Evolutionary conservation across 2,329 filamentous ascomycete species (phyloP).

Genomic region (Hypoxylon rubiginosum): DNA sequence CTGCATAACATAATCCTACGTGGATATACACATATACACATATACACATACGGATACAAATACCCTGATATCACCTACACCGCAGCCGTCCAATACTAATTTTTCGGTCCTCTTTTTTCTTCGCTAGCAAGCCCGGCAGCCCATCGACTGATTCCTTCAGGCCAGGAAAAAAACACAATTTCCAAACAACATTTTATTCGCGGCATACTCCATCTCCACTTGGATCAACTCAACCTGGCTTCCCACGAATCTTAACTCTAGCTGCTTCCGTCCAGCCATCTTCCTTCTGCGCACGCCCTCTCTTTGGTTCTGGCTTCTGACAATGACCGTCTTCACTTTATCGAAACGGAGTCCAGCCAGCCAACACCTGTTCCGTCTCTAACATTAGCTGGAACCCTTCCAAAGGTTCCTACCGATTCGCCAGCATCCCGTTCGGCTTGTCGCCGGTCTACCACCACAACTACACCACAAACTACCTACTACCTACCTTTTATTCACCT

Average conservation of each 20-base stretch:
- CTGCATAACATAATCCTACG: constrained; percentile 35
- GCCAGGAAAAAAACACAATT: constrained; percentile 7
- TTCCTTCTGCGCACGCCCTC: constrained; percentile 8
- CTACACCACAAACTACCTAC: not conserved
- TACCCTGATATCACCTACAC: constrained; percentile 40
- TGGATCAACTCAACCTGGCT: constrained; percentile 40
- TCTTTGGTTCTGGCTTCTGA: constrained; percentile 36
- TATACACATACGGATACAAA: constrained; percentile 35
- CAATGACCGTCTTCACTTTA: constrained; percentile 50
- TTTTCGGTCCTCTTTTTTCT: constrained; percentile 29
- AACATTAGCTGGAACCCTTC: constrained; percentile 53
- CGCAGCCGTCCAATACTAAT: constrained; percentile 28
- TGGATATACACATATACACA: constrained; percentile 10
- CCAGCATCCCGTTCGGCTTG: constrained; percentile 19
- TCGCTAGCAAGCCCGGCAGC: constrained; percentile 1
- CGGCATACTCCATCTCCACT: constrained; percentile 36
- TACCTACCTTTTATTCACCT: constrained; percentile 9
- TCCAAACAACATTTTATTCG: constrained; percentile 18
- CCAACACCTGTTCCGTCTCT: constrained; percentile 48
- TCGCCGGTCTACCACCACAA: constrained; percentile 24
- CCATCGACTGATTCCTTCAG: constrained; percentile 30
- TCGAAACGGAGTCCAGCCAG: constrained; percentile 47
- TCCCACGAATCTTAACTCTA: constrained; percentile 44
- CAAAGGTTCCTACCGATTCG: constrained; percentile 51
- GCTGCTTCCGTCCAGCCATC: constrained; percentile 33